Evolutionary conservation across 1,284 basidiomycete species (phyloP), one percentile per base, ranked within the genome.

Genomic region (Cryptococcus sp.): DNA sequence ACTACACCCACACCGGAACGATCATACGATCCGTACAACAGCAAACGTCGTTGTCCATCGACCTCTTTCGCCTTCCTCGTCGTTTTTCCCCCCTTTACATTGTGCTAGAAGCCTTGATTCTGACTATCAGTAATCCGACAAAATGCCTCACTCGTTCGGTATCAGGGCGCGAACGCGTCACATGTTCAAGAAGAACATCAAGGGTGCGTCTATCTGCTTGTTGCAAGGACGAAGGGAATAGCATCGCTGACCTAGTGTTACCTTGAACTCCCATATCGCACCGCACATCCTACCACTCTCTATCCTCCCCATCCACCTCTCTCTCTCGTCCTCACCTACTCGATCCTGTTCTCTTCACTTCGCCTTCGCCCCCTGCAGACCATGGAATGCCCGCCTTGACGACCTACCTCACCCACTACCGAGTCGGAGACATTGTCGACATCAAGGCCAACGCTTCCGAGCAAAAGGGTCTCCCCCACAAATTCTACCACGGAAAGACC

Each of bases 121-220:
- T 43, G 31, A 32, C 42, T 10, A 10, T 47, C 47, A 50, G 45
- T 66, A 83, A 78, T 38, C 57, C 76, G 69, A 80, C 83, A 85
- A 83, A 74, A 97, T 97, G 93, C 92, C 94, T 80, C 90, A 97
- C 89, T 97, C 93, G 56, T 97, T 86, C 82, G 94, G 94, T 91
- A 90, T 94, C 82, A 85, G 93, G 75, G 93, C 93, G 85, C 91
- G 94, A 68, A 97, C 94, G 82, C 92, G 94, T 83, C 80, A 97
- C 80, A 95, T 98, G 89, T 98, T 98, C 87, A 92, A 87, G 83
- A 81, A 87, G 78, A 85, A 84, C 71, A 94, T 95, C 85, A 93
- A 93, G 82, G 82, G 89, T 91, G 57, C 44, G 51, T 51, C 33
- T 7, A 21, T 37, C 21, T 28, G 24, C n/a, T 10, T 25, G 25